phyloP scores from a whole-genome alignment of 139 green algal genomes.

The Deuterostichococcus epilithicus region DNA sequence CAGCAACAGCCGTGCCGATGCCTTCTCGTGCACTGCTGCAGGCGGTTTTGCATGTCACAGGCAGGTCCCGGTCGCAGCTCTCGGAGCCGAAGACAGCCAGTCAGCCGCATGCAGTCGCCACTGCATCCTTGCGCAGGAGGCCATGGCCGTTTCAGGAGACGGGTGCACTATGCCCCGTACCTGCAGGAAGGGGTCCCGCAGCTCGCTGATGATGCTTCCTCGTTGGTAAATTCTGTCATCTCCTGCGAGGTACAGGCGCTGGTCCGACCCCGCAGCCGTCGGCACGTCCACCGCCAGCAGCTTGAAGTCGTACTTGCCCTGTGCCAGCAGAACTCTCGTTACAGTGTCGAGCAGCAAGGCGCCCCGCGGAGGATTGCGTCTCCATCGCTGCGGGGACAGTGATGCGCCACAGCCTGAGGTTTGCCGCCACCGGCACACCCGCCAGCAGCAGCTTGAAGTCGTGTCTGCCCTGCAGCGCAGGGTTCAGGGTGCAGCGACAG shows the following conservation, averaged over 20 bases:
- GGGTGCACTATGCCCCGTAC: conserved; percentile 15
- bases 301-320: conserved; percentile 74
- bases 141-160: no score
- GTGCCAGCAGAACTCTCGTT: not conserved
- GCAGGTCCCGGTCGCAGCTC: not conserved
- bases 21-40: not conserved
- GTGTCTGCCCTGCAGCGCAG: no score
- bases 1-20: not conserved
- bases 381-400: no score
- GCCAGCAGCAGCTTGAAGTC: no score
- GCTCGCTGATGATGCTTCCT: conserved; percentile 53
- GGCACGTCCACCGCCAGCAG: conserved; percentile 71
- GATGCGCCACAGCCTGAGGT: no score
- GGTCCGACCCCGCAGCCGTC: conserved; percentile 29
- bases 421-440: no score
- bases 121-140: not conserved
- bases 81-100: not conserved
- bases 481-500: no score
- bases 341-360: not conserved
- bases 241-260: conserved; percentile 60
- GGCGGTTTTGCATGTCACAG: not conserved
- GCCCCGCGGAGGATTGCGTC: no score
- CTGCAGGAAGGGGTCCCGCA: conserved; percentile 63
- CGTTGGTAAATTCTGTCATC: conserved; percentile 48
- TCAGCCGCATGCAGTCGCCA: not conserved